Evolutionary conservation across 2,329 filamentous ascomycete species (phyloP).

Genomic region (Alternaria tenuissima): DNA sequence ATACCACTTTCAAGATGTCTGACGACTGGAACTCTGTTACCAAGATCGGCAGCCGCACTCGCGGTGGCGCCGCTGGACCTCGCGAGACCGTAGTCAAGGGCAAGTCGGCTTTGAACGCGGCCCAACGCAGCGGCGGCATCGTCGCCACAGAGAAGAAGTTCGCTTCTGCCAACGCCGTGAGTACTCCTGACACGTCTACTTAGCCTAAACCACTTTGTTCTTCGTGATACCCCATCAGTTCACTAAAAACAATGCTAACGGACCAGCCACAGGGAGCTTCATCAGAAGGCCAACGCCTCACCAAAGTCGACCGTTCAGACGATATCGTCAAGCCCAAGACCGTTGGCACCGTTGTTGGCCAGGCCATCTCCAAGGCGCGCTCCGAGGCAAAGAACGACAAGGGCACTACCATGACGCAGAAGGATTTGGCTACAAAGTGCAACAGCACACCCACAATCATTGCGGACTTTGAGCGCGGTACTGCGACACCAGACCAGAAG

Average conservation of each 20-base stretch:
- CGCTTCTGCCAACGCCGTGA: slow-evolving; percentile 78
- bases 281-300: slow-evolving; percentile 88
- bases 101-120: slow-evolving; percentile 85
- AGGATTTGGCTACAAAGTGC: slow-evolving; percentile 83
- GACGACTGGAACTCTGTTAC: slow-evolving; percentile 87
- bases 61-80: slow-evolving; percentile 69
- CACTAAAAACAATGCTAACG: slow-evolving; percentile 18
- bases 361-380: slow-evolving; percentile 81
- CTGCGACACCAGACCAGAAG: slow-evolving; percentile 83
- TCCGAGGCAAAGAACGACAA: slow-evolving; percentile 82
- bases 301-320: slow-evolving; percentile 96
- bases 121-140: slow-evolving; percentile 78
- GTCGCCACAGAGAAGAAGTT: slow-evolving; percentile 93
- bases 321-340: slow-evolving; percentile 98
- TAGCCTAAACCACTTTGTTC: neutral
- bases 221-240: slow-evolving; percentile 1
- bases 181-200: slow-evolving; percentile 46
- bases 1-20: slow-evolving; percentile 62
- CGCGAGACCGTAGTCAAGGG: slow-evolving; percentile 92
- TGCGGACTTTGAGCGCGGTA: slow-evolving; percentile 84
- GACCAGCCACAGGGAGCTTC: slow-evolving; percentile 48
- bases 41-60: slow-evolving; percentile 90
- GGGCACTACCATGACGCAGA: slow-evolving; percentile 81
- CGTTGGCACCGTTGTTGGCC: slow-evolving; percentile 76
- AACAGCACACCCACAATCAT: slow-evolving; percentile 84